Conservation (phyloP, 768 basidiomycete genomes). For the Kondoa malvinella region DNA sequence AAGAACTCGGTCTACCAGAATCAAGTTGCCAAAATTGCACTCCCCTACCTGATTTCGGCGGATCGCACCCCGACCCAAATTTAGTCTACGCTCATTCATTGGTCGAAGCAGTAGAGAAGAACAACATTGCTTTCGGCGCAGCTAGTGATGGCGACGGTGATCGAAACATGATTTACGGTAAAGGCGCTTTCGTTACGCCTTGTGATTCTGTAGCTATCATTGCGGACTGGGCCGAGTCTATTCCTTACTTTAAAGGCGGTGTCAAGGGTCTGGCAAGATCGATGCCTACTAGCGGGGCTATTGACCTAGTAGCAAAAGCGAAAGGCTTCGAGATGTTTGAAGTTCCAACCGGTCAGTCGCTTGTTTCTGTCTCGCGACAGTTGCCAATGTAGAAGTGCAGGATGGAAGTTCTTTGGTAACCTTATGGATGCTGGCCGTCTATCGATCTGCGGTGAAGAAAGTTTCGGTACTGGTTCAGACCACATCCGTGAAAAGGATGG, state of each 20-base stretch:
- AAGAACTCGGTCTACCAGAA: conserved; percentile 55
- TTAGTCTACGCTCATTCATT: conserved; percentile 88
- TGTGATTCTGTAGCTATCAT: conserved; percentile 97
- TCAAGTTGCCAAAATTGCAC: conserved; percentile 72
- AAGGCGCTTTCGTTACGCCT: conserved; percentile 93
- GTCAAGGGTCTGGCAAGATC: conserved; percentile 88
- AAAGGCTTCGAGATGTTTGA: conserved; percentile 87
- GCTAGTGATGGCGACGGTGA: conserved; percentile 97
- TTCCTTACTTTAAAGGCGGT: conserved; percentile 80
- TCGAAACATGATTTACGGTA: conserved; percentile 98
- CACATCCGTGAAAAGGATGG: conserved; percentile 99
- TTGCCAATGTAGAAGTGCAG: conserved; percentile 33
- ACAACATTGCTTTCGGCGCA: conserved; percentile 78
- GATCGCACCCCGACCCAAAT: conserved; percentile 96
- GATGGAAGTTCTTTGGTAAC: conserved; percentile 99
- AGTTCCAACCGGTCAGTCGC: conserved; percentile 68
- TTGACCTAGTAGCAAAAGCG: conserved; percentile 85
- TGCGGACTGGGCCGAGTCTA: conserved; percentile 77
- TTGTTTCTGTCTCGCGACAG: background rate
- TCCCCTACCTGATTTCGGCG: conserved; percentile 88
- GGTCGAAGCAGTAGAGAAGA: conserved; percentile 75
- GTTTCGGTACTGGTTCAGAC: conserved; percentile 98
- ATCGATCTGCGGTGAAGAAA: conserved; percentile 97
- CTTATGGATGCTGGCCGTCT: conserved; percentile 96
- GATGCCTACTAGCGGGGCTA: conserved; percentile 95